Evolutionary conservation across 2,329 filamentous ascomycete species (phyloP), one percentile per base, ranked within the genome.

Genomic region (Pleomassaria siparia): DNA sequence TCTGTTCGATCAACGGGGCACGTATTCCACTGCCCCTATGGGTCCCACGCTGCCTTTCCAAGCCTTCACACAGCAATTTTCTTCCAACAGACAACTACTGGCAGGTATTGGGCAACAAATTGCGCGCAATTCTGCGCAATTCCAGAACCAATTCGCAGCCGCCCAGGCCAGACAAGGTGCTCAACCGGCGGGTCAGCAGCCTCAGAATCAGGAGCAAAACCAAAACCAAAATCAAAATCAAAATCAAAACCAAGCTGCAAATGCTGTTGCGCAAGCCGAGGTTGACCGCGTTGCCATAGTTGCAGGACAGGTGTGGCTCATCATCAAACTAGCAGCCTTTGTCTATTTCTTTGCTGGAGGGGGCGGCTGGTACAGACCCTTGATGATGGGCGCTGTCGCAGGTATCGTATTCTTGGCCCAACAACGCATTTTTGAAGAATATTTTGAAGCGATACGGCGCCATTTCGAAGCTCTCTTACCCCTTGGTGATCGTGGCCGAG

Each of bases 321-420:
- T 84, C 20, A 67, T 83, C 40, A 77, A 82, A 9, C 64, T 85
- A 16, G 77, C 80, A 47, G 76, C 80, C 48, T 82, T 85, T 58
- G 75, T 79, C 45, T 84, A 82, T 61, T 75, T 85, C 58, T 76
- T 84, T 49, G 77, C 67, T 5, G 74, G 74, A 47, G 67, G 72
- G 16, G 72, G 72, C 22, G 73, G 73, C 56, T 65, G 69, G 50
- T 70, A 75, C 30, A 52, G 66, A 13, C 72, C 74, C 2, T 47
- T 75, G 5, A 64, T 74, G 46, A 59, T 78, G 8, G 59, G 66
- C 4, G 58, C 68, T 5, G 68, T 75, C 20, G 74, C 68, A 1
- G 44, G 65, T 3, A 55, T 71, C 11, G 72, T 76, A 46, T 76
- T 72, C 53, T 55, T 75, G 20, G 62, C 73, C 4, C 67, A 76